Evolutionary conservation across 345 rosid species (phyloP).

Genomic region (Xanthoceras sorbifolium): DNA sequence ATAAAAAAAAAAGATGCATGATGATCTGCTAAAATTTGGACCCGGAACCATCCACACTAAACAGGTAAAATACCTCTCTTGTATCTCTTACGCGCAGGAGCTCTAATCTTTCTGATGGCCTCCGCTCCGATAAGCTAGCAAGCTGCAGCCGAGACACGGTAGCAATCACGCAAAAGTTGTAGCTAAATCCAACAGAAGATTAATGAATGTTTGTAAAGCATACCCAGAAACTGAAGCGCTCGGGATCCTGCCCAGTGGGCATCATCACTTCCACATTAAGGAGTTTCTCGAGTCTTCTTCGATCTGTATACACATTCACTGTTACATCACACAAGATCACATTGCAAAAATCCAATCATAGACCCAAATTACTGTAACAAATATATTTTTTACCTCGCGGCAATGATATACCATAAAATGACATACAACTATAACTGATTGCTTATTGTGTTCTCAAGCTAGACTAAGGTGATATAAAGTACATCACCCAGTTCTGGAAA

Average conservation of each 20-base stretch:
- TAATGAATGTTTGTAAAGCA: background rate
- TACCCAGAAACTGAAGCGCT: constrained; percentile 98
- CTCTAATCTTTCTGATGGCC: constrained; percentile 84
- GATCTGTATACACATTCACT: constrained; percentile 43
- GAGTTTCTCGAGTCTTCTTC: constrained; percentile 65
- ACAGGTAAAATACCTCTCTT: constrained; percentile 56
- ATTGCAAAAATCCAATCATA: background rate
- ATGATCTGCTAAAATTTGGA: background rate
- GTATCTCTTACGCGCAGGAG: constrained; percentile 81
- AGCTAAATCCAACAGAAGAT: background rate
- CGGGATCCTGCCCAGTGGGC: constrained; percentile 78
- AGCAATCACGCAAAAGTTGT: constrained; percentile 5
- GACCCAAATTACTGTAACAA: background rate
- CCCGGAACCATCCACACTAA: no score
- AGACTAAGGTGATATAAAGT: background rate
- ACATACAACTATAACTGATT: background rate
- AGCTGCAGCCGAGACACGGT: constrained; percentile 53
- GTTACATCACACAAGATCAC: constrained; percentile 15
- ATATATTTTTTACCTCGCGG: background rate
- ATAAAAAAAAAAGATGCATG: background rate
- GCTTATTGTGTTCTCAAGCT: background rate
- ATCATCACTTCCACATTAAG: constrained; percentile 71
- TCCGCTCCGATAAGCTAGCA: constrained; percentile 68
- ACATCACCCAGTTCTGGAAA: background rate
- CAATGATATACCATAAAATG: background rate